phyloP scores from a whole-genome alignment of 1,284 basidiomycete species.

The Ceratobasidium sp. region DNA sequence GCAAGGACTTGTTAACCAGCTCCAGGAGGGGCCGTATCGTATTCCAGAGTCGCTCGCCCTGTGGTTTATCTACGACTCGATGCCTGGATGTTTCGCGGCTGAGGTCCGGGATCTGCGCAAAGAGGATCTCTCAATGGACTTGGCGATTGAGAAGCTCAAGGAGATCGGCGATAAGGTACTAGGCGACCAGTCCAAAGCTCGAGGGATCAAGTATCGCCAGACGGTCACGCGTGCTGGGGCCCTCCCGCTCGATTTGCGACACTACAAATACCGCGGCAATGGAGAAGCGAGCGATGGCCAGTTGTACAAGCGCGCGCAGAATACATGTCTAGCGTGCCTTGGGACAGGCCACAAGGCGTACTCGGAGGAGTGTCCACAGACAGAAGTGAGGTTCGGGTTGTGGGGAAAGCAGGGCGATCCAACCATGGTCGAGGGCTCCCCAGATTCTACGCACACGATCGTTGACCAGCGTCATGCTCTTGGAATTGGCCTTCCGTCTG shows the following conservation, averaged over 20 bases:
- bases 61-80: conserved; percentile 22
- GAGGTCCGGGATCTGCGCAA: conserved; percentile 6
- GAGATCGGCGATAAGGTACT: not conserved
- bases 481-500: not conserved
- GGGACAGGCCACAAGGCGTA: conserved; percentile 21
- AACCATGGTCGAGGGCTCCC: not conserved
- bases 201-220: not conserved
- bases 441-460: not conserved
- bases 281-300: conserved; percentile 10
- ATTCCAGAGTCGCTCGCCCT: conserved; percentile 12
- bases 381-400: conserved; percentile 21
- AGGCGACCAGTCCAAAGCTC: conserved; percentile 10
- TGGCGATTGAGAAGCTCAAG: not conserved
- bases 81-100: conserved; percentile 4
- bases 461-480: not conserved
- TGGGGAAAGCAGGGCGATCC: conserved; percentile 12
- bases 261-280: conserved; percentile 31
- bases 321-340: conserved; percentile 27
- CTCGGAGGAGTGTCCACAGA: conserved; percentile 24
- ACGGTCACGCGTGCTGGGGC: not conserved
- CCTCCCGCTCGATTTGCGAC: conserved; percentile 21
- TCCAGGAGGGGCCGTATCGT: conserved; percentile 2
- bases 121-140: not conserved
- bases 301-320: conserved; percentile 9
- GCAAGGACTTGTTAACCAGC: not conserved